Conservation (phyloP, 805 yeast species). For the Ascoidea tarda region DNA sequence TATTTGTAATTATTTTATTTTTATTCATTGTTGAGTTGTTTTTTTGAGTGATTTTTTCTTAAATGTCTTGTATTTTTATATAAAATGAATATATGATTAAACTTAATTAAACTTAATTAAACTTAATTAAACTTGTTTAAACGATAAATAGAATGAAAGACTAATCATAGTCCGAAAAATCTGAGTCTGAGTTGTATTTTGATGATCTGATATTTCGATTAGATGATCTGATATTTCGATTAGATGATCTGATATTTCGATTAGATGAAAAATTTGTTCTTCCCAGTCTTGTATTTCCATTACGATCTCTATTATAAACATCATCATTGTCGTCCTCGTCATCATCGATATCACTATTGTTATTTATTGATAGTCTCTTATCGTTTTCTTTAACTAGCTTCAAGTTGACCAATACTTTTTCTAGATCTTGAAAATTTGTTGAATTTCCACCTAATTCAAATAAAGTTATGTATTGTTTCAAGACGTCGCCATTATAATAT, state of each 20-base stretch:
- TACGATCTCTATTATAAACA: constrained; percentile 25
- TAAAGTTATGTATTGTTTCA: constrained; percentile 71
- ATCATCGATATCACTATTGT: constrained; percentile 22
- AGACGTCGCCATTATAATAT: constrained; percentile 65
- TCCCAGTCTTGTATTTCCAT: not conserved
- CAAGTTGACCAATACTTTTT: constrained; percentile 49
- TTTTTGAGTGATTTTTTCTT: too few relatives aligned
- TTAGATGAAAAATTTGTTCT: not conserved
- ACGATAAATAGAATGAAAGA: not conserved
- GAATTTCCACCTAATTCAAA: constrained; percentile 76
- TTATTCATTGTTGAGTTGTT: too few relatives aligned
- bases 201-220: not conserved
- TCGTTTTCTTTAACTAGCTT: constrained; percentile 58
- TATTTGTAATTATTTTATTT: too few relatives aligned
- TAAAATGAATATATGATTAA: not conserved
- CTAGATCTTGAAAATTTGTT: constrained; percentile 56
- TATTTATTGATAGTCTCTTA: constrained; percentile 46
- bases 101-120: too few relatives aligned
- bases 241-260: not conserved
- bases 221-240: too few relatives aligned
- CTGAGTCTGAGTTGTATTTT: too few relatives aligned
- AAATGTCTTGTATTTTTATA: not conserved
- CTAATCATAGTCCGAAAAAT: not conserved
- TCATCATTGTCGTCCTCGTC: constrained; percentile 26
- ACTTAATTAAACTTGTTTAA: not conserved